Evolutionary conservation across 78 protist genomes (phyloP).

Genomic region (Emiliania huxleyi): DNA sequence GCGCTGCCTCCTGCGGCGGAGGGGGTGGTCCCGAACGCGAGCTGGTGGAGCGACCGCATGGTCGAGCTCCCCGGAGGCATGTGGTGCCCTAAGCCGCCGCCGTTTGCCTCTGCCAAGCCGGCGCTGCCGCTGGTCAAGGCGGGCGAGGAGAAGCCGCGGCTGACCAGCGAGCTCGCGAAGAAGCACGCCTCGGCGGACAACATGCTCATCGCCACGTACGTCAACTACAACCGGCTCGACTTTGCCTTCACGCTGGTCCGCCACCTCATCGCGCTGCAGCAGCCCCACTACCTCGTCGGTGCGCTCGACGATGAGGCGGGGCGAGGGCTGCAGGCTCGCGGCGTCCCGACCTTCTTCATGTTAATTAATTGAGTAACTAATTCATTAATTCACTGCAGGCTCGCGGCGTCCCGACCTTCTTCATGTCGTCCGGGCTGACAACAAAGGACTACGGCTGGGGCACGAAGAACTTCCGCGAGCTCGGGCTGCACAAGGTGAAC

Average conservation of each 20-base stretch:
- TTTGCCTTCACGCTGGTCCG: background rate
- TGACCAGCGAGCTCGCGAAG: background rate
- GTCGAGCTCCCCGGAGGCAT: background rate
- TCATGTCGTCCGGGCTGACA: background rate
- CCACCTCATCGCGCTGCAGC: background rate
- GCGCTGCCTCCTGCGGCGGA: background rate
- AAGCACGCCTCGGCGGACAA: slow-evolving; percentile 19
- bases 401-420: background rate
- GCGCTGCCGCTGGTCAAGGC: background rate
- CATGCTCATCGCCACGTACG: slow-evolving; percentile 20
- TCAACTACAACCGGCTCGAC: slow-evolving; percentile 22
- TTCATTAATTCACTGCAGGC: no score
- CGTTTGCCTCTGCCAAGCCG: background rate
- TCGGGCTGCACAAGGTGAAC: slow-evolving; percentile 8
- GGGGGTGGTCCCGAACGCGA: background rate
- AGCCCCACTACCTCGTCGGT: background rate
- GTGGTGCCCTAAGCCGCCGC: slow-evolving; percentile 14
- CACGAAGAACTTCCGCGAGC: background rate
- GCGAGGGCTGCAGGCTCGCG: slow-evolving; percentile 2
- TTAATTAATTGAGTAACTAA: no score
- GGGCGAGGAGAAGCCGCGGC: background rate
- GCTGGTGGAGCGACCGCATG: background rate
- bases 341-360: background rate
- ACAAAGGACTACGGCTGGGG: slow-evolving; percentile 15
- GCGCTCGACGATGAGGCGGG: slow-evolving; percentile 8